Base-by-base conservation (phyloP, 2,329 filamentous ascomycete genomes). In the Pseudogymnoascus sp. region DNA sequence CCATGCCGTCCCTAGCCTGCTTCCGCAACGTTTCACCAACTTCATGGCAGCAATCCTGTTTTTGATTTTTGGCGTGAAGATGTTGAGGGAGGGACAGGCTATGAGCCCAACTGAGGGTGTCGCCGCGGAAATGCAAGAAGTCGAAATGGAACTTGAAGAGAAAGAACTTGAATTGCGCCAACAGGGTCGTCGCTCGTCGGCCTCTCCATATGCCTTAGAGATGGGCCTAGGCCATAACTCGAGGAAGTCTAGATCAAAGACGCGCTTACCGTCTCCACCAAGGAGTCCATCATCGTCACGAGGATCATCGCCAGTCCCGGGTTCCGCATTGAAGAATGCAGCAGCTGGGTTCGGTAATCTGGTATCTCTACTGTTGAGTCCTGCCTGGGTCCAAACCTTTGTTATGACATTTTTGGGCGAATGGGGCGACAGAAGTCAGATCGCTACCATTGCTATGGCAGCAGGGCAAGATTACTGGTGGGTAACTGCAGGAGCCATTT, bases 391-490 rank as follows among this genome's bases (percentile, higher is more conserved):
- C 12, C 93, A 97, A 77, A 99, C 94, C 0, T 99, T 99, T 73
- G 85, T 95, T 69, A 99, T 99, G 94, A 99, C 94, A 2, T 99
- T 99, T 77, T 78, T 99, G 30, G 94, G 94, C 41, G 94, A 99
- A 75, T 99, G 94, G 94, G 94, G 94, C 63, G 94, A 99, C 72
- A 86, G 94, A 68, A 96, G 91, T 73, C 94, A 99, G 78, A 97
- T 99, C 71, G 94, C 94, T 22, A 99, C 94, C 0, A 96, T 99
- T 72, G 94, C 94, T 61, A 99, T 99, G 94, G 94, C 94, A 59
- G 93, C 94, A 35, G 94, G 94, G 19, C 91, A 96, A 75, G 94
- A 99, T 74, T 99, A 97, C 75, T 97, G 93, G 93, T 97, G 92
- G 90, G 94, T 99, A 36, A 97, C 92, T 3, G 80, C 92, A 55